Evolutionary conservation across 2,329 filamentous ascomycete species (phyloP), one percentile per base, ranked within the genome.

Genomic region (Colletotrichum kahawae): DNA sequence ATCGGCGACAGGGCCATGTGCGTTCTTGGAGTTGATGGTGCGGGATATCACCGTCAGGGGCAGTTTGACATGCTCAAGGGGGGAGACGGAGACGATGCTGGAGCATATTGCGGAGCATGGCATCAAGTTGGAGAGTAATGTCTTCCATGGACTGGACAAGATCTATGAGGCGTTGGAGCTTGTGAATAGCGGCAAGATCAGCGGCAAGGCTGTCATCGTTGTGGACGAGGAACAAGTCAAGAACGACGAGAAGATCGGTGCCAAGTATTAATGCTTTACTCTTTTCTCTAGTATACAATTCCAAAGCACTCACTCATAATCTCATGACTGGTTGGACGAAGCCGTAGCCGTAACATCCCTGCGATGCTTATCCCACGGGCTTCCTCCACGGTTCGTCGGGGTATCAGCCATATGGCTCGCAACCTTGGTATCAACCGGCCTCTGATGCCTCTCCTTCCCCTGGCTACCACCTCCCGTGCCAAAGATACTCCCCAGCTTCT

Each of bases 1-100:
- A 68, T 81, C 4, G 90, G 90, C 65, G 88, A 91, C 76, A 83
- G 89, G 33, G 88, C 92, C 65, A 90, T 92, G 86, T 89, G 87
- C 69, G 54, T 87, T 85, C 72, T 79, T 79, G 1, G 88, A 91
- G 78, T 78, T 91, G 8, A 83, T 91, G 48, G 89, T 91, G 79
- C 83, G 89, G 8, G 89, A 91, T 78, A 87, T 91, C 29, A 81
- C 83, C 57, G 81, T 91, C 27, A 84, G 85, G 24, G 89, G 89
- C 5, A 86, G 83, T 51, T 78, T 90, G 36, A 82, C 87, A 67
- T 83, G 82, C 62, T 87, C 85, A 12, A 81, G 83, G 1, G 78
- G 80, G 4, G 87, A 90, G 78, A 87, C 85, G 68, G 76, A 83
- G 66, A 82, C 84, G 7, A 89, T 91, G 88, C 80, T 90, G 31